Evolutionary conservation across 805 yeast genomes (phyloP), one percentile per base, ranked within the genome.

Genomic region (Lipomyces yamanashiensis): DNA sequence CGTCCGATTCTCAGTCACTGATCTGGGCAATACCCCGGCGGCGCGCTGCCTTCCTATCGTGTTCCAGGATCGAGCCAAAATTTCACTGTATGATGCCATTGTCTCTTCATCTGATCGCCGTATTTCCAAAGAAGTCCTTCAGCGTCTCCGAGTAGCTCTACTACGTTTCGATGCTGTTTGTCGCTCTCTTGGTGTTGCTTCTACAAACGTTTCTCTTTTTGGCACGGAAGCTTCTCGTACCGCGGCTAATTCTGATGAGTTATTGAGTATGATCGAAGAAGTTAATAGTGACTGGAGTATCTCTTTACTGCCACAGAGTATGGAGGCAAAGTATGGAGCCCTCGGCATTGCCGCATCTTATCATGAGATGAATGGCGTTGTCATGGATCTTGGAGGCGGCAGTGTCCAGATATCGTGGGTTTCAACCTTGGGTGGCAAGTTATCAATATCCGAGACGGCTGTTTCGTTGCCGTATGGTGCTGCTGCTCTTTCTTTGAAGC

Each of bases 11-110:
- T 84, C 89, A 48, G 87, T 88, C 47, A 85, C 90, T 17, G 87
- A 91, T 1, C 80, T 84, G 54, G 28, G 49, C 21, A 87, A 88
- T 2, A 79, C 87, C 0, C 86, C 83, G 65, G 89, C 87, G 73
- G 90, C 90, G 0, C 80, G 95, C 65, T 85, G 87, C 4, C 84
- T 89, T 83, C 93, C 95, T 0, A 86, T 90, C 72, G 85, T 88
- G 10, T 88, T 85, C 75, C 89, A 88, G 67, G 93, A 88, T 69
- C 76, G 92, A 53, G 81, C 88, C 2, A 89, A 89, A 1, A 85
- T 88, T 12, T 85, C 92, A 0, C 74, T 88, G 19, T 87, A 84
- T 71, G 90, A 87, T 64, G 85, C 83, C 21, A 51, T 61, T 33
- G 44, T 59, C 34, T 19, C 49, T n/a, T 33, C 52, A 5, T 7